A percentile compares a stretch with the other conserved stretches of the same genome.
Conservation (phyloP, 1,284 basidiomycete genomes). For the Rhodotorula sp. region DNA sequence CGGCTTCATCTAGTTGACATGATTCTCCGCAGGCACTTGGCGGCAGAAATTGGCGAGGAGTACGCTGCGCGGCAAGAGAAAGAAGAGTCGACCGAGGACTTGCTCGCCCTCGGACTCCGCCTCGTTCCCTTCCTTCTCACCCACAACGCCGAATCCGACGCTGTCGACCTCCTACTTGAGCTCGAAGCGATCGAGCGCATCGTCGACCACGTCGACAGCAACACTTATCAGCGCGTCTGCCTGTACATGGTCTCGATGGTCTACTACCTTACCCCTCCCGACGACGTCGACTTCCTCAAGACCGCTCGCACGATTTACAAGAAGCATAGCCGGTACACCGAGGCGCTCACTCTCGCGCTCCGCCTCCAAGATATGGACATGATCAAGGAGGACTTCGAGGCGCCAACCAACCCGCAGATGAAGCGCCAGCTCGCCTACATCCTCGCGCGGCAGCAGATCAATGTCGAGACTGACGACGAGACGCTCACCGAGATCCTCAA, state of each 20-base stretch:
- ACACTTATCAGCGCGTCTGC: slow-evolving; percentile 90
- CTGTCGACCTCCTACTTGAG: slow-evolving; percentile 93
- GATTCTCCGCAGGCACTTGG: slow-evolving; percentile 61
- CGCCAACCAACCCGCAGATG: slow-evolving; percentile 87
- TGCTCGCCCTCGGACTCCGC: slow-evolving; percentile 74
- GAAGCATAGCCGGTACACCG: slow-evolving; percentile 81
- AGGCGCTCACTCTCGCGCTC: slow-evolving; percentile 85
- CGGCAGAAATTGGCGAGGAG: slow-evolving; percentile 94
- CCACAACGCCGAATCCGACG: slow-evolving; percentile 98
- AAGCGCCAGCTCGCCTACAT: slow-evolving; percentile 92
- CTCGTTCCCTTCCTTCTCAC: slow-evolving; percentile 87
- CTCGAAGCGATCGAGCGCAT: slow-evolving; percentile 85
- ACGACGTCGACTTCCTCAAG: slow-evolving; percentile 85
- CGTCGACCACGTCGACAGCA: slow-evolving; percentile 70
- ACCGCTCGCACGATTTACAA: slow-evolving; percentile 90
- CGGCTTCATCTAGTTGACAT: neutral
- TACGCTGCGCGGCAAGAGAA: slow-evolving; percentile 60
- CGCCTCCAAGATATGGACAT: slow-evolving; percentile 78
- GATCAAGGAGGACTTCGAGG: slow-evolving; percentile 78
- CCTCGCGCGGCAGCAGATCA: slow-evolving; percentile 87
- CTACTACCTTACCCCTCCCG: slow-evolving; percentile 85
- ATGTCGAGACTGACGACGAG: slow-evolving; percentile 68
- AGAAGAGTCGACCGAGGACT: slow-evolving; percentile 60
- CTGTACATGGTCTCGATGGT: slow-evolving; percentile 97
- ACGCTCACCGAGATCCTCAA: slow-evolving; percentile 67